Base-by-base conservation (phyloP, 345 rosid genomes). In the Capsella bursapastoris region DNA sequence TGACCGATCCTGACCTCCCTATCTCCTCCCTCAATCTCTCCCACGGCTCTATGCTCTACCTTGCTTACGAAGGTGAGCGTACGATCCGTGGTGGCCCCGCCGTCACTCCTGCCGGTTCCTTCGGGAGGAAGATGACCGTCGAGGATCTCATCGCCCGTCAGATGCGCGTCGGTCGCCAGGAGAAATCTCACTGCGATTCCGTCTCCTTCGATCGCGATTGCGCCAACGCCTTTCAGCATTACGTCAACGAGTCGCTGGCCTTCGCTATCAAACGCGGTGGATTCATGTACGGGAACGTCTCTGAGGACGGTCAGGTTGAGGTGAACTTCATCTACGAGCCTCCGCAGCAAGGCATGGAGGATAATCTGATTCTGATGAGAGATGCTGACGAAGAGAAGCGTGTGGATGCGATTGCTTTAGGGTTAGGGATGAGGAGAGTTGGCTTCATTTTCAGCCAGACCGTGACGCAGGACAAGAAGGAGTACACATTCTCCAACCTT, bases 71-170 rank as follows among this genome's bases (percentile, higher is more conserved):
- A 7, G 96, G 93, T 18, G 91, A 91, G 79, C 84, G 97, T 35
- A 81, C 79, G 31, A 82, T 92, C 57, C 74, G 80, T 16, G 85
- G 88, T 14, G 96, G 91, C 40, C 89, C 96, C 8, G 72, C 82
- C 16, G 74, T 92, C 34, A 72, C 60, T 15, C 99, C 99, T 0
- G 89, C 97, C 1, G 96, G 97, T 0, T 90, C 99, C 0, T 95
- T 95, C 53, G 97, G 99, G 10, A 86, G 91, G 52, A 95, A 95
- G 88, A 95, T 95, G 99, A 95, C 99, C 4, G 89, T 95, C 71
- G 97, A 90, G 37, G 97, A 95, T 64, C 82, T 95, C 2, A 92
- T 95, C 68, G 97, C 99, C 13, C 86, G 81, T 25, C 99, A 95
- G 86, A 92, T 90, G 86, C 84, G 96, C 15, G 86, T 95, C 40